These are phyloP conservation scores for Berberis thunbergii DNA, from an alignment of 164 flowering plant genomes.

Conservation along the genomic window DNA sequence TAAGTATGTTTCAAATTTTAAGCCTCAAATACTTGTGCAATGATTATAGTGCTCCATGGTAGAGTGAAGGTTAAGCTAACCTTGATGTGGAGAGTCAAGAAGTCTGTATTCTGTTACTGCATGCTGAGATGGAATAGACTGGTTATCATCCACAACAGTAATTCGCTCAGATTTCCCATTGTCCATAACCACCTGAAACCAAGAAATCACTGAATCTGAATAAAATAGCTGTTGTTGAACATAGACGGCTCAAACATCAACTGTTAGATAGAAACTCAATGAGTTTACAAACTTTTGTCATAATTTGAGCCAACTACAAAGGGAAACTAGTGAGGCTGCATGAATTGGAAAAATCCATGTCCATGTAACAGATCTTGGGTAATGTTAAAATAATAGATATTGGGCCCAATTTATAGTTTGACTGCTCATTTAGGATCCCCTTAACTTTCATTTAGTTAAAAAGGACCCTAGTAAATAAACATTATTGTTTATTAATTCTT, in stretches of 20 bases:
- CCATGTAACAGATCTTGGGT: too few species aligned
- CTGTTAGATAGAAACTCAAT: too few species aligned
- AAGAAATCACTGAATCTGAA: background rate
- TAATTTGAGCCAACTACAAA: too few species aligned
- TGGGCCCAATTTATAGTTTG: too few species aligned
- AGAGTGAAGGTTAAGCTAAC: constrained; percentile 24
- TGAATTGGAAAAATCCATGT: too few species aligned
- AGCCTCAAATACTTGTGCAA: background rate
- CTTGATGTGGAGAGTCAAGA: constrained; percentile 39
- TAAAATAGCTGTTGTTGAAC: background rate
- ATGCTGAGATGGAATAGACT: constrained; percentile 40
- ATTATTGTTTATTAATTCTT: too few species aligned
- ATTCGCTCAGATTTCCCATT: constrained; percentile 81
- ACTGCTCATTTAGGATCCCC: too few species aligned
- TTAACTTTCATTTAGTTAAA: too few species aligned
- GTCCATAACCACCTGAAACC: constrained; percentile 62
- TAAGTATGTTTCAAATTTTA: background rate
- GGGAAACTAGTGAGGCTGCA: too few species aligned
- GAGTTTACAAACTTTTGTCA: too few species aligned
- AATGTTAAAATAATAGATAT: too few species aligned
- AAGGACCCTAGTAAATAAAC: too few species aligned
- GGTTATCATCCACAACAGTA: constrained; percentile 31
- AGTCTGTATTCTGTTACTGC: constrained; percentile 81
- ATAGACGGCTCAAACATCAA: constrained; percentile 1
- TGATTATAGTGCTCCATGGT: background rate